Conservation (phyloP, 1,284 basidiomycete species). For the Porodaedalea pini region DNA sequence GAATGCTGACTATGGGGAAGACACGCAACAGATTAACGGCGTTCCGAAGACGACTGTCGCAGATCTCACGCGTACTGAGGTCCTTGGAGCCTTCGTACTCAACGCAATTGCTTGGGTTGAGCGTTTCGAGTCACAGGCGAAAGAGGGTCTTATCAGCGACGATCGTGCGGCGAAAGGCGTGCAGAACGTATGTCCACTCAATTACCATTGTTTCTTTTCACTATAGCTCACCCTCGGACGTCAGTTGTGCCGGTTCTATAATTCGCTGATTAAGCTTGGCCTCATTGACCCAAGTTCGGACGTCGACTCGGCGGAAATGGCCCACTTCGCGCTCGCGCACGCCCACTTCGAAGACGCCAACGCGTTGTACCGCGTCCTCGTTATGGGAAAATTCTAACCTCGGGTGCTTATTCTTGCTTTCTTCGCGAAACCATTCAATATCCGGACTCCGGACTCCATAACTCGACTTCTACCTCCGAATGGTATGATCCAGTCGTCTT, state of each 20-base stretch:
- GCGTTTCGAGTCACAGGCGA: slow-evolving; percentile 57
- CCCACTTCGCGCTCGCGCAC: slow-evolving; percentile 65
- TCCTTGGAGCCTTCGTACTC: slow-evolving; percentile 65
- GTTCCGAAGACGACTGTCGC: slow-evolving; percentile 49
- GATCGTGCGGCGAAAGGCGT: slow-evolving; percentile 68
- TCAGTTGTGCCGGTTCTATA: slow-evolving; percentile 75
- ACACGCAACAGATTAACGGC: background rate
- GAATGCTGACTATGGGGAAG: slow-evolving; percentile 36
- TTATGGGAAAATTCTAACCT: slow-evolving; percentile 34
- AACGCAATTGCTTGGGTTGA: slow-evolving; percentile 66
- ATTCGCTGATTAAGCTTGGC: slow-evolving; percentile 58
- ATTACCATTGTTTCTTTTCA: background rate
- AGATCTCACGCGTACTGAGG: slow-evolving; percentile 57
- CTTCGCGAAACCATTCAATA: background rate
- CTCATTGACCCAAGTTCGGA: slow-evolving; percentile 59
- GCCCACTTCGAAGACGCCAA: slow-evolving; percentile 73
- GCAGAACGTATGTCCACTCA: slow-evolving; percentile 53
- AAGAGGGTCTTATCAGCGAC: slow-evolving; percentile 60
- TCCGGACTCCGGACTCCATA: too few relatives aligned
- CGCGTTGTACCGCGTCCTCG: slow-evolving; percentile 59
- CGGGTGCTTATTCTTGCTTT: background rate
- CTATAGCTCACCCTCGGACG: too few relatives aligned
- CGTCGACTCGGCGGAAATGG: slow-evolving; percentile 68
- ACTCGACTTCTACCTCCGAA: too few relatives aligned
- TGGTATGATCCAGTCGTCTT: too few relatives aligned